Conservation (phyloP, 306 rosid species). For the Medicago ruthenica region DNA sequence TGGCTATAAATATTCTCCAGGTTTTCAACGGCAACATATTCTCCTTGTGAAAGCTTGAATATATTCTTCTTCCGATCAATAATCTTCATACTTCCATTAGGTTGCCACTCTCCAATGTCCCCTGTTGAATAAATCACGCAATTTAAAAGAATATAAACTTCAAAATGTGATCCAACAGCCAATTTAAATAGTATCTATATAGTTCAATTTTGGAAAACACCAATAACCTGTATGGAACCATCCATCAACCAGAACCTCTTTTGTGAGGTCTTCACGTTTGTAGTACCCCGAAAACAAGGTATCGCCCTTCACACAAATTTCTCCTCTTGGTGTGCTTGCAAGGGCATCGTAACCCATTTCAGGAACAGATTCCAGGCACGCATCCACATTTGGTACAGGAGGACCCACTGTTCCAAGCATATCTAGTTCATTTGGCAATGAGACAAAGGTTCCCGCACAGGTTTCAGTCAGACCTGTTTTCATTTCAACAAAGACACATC, state of each 20-base stretch:
- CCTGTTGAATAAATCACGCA: slow-evolving; percentile 60
- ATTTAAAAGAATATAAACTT: slow-evolving; percentile 16
- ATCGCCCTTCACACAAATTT: slow-evolving; percentile 78
- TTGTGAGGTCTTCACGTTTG: slow-evolving; percentile 93
- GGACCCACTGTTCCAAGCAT: slow-evolving; percentile 99
- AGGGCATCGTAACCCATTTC: slow-evolving; percentile 95
- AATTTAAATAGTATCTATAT: slow-evolving; percentile 23
- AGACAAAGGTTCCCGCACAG: slow-evolving; percentile 93
- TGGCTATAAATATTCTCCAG: slow-evolving; percentile 83
- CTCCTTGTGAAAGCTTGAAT: slow-evolving; percentile 99
- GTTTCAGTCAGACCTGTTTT: slow-evolving; percentile 93
- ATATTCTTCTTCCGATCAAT: slow-evolving; percentile 97
- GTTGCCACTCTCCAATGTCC: slow-evolving; percentile 97
- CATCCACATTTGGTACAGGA: slow-evolving; percentile 94
- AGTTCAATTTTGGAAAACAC: slow-evolving; percentile 36
- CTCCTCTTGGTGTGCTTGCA: slow-evolving; percentile 80
- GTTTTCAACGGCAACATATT: slow-evolving; percentile 97
- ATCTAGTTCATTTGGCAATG: slow-evolving; percentile 73
- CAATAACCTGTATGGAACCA: slow-evolving; percentile 97
- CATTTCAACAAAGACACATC: slow-evolving; percentile 37
- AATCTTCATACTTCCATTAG: slow-evolving; percentile 93
- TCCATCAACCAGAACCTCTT: slow-evolving; percentile 81
- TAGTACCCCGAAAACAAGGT: slow-evolving; percentile 89
- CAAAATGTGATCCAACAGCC: slow-evolving; percentile 11
- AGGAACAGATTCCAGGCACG: slow-evolving; percentile 90